phyloP scores from a whole-genome alignment of 352 stramenopile genomes.

The Saprolegnia parasitica region DNA sequence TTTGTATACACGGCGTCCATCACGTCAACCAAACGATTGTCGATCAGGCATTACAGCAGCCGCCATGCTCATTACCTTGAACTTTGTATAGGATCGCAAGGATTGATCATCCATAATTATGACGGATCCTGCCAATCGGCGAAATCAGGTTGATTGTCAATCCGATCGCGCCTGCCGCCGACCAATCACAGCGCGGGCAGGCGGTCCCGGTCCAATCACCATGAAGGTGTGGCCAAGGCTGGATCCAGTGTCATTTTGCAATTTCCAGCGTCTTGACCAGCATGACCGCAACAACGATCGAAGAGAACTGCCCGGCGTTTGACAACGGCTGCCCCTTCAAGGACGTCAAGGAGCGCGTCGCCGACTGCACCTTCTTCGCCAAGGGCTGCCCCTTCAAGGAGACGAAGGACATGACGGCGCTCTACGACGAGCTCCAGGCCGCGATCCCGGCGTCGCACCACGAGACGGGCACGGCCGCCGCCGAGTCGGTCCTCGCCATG shows the following conservation, averaged over 20 bases:
- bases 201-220: background rate
- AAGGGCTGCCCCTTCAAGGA: constrained; percentile 26
- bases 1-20: too few relatives aligned
- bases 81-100: too few relatives aligned
- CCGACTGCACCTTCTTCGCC: constrained; percentile 21
- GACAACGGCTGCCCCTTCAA: constrained; percentile 15
- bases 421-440: constrained; percentile 7
- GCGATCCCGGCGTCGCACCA: constrained; percentile 24
- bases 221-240: background rate
- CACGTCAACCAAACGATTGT: too few relatives aligned
- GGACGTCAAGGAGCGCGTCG: background rate
- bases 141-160: background rate
- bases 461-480: constrained; percentile 1
- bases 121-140: too few relatives aligned
- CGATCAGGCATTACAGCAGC: too few relatives aligned
- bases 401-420: background rate
- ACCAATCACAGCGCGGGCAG: background rate
- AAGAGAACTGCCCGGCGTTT: constrained; percentile 23
- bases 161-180: background rate
- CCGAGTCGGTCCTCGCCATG: constrained; percentile 16
- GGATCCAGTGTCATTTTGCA: background rate
- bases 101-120: too few relatives aligned
- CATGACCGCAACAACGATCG: background rate
- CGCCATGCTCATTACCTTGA: too few relatives aligned
- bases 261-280: background rate